These are phyloP conservation scores for Centella asiatica DNA, from an alignment of 129 eudicot species.

Conservation along the genomic window DNA sequence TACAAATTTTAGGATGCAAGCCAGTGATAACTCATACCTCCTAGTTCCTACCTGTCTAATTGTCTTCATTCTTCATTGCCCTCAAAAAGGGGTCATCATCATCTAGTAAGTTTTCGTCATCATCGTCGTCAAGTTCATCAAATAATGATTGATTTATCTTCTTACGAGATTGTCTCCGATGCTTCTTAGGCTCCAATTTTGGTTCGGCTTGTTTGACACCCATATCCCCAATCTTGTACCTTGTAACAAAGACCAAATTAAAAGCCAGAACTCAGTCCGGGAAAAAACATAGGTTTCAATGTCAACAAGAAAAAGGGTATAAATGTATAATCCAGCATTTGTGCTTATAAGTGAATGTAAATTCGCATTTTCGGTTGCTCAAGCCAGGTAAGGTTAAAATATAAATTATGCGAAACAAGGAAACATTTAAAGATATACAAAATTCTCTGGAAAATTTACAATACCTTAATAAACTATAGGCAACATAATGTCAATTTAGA, in stretches of 20 bases:
- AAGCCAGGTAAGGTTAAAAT: background rate
- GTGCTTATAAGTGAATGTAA: background rate
- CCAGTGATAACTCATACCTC: conserved; percentile 1
- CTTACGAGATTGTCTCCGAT: conserved; percentile 83
- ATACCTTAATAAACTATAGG: too few relatives aligned
- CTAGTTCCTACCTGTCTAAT: too few relatives aligned
- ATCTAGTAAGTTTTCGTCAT: conserved; percentile 40
- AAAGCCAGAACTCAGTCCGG: background rate
- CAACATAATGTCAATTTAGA: background rate
- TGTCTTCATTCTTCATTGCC: conserved; percentile 40
- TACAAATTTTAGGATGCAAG: conserved; percentile 14
- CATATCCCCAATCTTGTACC: conserved; percentile 62
- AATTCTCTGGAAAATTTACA: background rate
- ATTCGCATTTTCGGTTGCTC: background rate
- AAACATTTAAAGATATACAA: background rate
- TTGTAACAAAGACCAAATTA: conserved; percentile 16
- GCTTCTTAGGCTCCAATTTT: conserved; percentile 64
- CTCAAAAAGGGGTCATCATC: conserved; percentile 43
- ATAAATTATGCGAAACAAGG: background rate
- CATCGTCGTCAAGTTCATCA: conserved; percentile 58
- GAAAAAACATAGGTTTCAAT: background rate
- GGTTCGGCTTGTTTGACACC: conserved; percentile 83
- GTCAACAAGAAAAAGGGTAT: background rate
- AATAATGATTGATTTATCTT: conserved; percentile 56
- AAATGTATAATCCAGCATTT: background rate